Percentiles rank a stretch among this genome's conserved stretches.
phyloP scores from a whole-genome alignment of 495 filamentous ascomycete species.

The Ramalina peruviana region DNA sequence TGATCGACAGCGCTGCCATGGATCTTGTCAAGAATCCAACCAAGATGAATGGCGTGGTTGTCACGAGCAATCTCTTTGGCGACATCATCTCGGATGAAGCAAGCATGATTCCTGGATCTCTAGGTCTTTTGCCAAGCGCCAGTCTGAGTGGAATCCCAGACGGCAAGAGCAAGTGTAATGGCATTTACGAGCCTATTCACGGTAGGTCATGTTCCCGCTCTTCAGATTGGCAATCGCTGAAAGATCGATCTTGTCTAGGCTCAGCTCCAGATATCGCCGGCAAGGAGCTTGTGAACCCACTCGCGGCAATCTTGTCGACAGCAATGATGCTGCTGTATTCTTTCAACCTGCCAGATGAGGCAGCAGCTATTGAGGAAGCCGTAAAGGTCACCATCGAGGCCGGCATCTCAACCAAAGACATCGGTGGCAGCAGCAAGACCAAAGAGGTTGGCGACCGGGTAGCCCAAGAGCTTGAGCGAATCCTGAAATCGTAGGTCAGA shows the following conservation, averaged over 20 bases:
- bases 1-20: conserved; percentile 96
- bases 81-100: conserved; percentile 97
- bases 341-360: conserved; percentile 58
- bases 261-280: conserved; percentile 69
- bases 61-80: conserved; percentile 91
- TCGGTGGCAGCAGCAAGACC: conserved; percentile 60
- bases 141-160: conserved; percentile 80
- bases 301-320: conserved; percentile 45
- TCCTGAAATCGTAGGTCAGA: conserved; percentile 23
- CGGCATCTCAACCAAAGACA: conserved; percentile 61
- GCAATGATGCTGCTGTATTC: conserved; percentile 92
- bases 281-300: conserved; percentile 71
- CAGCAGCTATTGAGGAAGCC: conserved; percentile 62
- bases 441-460: conserved; percentile 74
- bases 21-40: conserved; percentile 92
- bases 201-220: conserved; percentile 26
- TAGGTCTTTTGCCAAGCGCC: conserved; percentile 82
- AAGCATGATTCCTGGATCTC: conserved; percentile 82
- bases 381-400: conserved; percentile 64
- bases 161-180: conserved; percentile 30
- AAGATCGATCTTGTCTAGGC: conserved; percentile 19
- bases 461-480: conserved; percentile 47
- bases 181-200: conserved; percentile 98
- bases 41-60: conserved; percentile 79
- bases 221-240: background rate